These are phyloP conservation scores for Coleophoma crateriformis DNA, from an alignment of 2,329 filamentous ascomycete species.

Conservation along the genomic window DNA sequence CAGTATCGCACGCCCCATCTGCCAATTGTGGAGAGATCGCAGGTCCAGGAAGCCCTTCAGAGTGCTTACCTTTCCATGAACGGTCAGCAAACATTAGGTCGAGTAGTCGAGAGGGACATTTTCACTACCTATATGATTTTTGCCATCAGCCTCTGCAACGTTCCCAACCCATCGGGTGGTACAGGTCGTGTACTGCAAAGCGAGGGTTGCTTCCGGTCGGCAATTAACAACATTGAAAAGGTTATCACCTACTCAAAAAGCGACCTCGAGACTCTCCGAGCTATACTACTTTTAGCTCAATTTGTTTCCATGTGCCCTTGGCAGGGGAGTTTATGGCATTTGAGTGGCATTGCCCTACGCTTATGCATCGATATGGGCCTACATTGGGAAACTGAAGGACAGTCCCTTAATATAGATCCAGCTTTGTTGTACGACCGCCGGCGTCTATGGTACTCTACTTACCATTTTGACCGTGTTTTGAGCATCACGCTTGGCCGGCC, in stretches of 20 bases:
- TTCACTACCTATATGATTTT: slow-evolving; percentile 29
- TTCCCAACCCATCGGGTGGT: slow-evolving; percentile 13
- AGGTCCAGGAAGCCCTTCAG: too few relatives aligned
- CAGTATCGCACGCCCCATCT: slow-evolving; percentile 28
- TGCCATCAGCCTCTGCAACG: slow-evolving; percentile 25
- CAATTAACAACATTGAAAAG: slow-evolving; percentile 23
- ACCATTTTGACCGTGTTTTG: slow-evolving; percentile 24
- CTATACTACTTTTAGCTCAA: slow-evolving; percentile 26
- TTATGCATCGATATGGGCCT: slow-evolving; percentile 27
- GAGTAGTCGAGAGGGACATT: too few relatives aligned
- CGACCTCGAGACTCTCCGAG: slow-evolving; percentile 26
- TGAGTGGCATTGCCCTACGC: slow-evolving; percentile 27
- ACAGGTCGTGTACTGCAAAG: slow-evolving; percentile 22
- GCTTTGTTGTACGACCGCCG: slow-evolving; percentile 20
- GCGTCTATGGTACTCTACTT: slow-evolving; percentile 21
- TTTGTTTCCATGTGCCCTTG: slow-evolving; percentile 26
- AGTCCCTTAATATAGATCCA: slow-evolving; percentile 14
- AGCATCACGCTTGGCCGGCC: slow-evolving; percentile 23
- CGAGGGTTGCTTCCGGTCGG: slow-evolving; percentile 30
- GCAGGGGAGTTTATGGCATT: slow-evolving; percentile 27
- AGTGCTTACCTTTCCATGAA: too few relatives aligned
- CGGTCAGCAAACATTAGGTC: too few relatives aligned
- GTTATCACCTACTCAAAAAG: slow-evolving; percentile 25
- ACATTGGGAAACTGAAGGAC: slow-evolving; percentile 23
- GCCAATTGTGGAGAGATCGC: slow-evolving; percentile 12